A percentile compares a stretch with the other conserved stretches of the same genome.
phyloP scores from a whole-genome alignment of 2,329 filamentous ascomycete genomes.

The Cordyceps farinosa region DNA sequence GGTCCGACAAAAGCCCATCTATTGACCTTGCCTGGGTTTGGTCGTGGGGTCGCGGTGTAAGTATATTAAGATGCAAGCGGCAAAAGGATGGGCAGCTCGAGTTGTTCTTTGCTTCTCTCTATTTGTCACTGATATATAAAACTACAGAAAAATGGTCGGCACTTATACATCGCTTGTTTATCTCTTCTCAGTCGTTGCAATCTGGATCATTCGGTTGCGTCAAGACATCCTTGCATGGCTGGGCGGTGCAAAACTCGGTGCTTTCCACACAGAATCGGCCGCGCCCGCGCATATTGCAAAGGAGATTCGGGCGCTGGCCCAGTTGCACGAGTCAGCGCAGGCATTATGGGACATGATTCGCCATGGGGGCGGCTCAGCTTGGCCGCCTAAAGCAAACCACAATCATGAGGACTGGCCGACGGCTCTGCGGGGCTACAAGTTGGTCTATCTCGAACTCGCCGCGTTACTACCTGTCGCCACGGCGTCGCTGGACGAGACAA shows the following conservation, averaged over 20 bases:
- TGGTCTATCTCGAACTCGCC: constrained; percentile 29
- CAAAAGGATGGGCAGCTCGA: no score
- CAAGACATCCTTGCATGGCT: neutral
- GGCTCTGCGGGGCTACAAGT: constrained; percentile 28
- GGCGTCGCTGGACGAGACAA: constrained; percentile 26
- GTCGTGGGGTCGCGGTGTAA: no score
- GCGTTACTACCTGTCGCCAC: constrained; percentile 24
- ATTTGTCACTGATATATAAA: neutral
- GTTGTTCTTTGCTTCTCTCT: no score
- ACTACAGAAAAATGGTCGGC: neutral
- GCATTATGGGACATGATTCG: neutral
- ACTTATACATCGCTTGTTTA: neutral
- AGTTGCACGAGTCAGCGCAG: neutral
- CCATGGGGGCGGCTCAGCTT: neutral
- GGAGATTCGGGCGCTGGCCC: neutral
- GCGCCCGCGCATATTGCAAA: neutral
- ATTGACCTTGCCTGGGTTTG: no score
- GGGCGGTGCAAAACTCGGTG: neutral
- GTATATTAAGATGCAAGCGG: no score
- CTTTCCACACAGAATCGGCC: neutral
- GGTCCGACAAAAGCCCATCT: no score
- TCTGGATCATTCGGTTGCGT: neutral
- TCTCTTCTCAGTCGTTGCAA: neutral
- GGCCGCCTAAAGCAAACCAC: neutral
- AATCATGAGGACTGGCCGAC: constrained; percentile 24